These are phyloP conservation scores for Cladosporium austrohemisphaericum DNA, from an alignment of 2,329 filamentous ascomycete species.

Conservation along the genomic window DNA sequence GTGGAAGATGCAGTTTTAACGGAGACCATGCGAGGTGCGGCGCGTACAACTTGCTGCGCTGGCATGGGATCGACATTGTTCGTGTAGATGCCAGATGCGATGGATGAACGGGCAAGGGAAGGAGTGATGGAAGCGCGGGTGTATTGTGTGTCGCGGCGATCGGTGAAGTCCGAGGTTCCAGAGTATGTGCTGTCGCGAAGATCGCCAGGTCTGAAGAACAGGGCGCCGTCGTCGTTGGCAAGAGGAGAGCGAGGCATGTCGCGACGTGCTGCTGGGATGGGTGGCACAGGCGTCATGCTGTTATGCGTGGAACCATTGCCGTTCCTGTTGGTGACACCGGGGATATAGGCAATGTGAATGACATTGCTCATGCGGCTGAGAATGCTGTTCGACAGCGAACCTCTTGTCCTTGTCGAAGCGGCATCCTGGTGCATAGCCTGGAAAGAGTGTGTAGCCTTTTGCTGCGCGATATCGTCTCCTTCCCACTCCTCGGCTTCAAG, in stretches of 20 bases:
- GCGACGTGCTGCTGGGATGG: constrained; percentile 63
- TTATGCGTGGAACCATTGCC: constrained; percentile 58
- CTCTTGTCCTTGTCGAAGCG: constrained; percentile 76
- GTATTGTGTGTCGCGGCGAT: constrained; percentile 34
- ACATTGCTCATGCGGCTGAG: constrained; percentile 96
- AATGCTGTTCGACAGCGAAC: constrained; percentile 89
- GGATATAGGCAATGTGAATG: constrained; percentile 98
- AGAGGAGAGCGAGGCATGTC: constrained; percentile 52
- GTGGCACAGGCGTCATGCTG: constrained; percentile 74
- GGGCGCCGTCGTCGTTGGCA: constrained; percentile 62
- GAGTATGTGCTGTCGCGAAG: constrained; percentile 90
- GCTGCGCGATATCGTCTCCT: constrained; percentile 51
- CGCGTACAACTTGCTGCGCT: constrained; percentile 80
- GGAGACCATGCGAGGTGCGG: constrained; percentile 88
- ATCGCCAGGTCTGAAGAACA: constrained; percentile 90
- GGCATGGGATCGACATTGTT: constrained; percentile 82
- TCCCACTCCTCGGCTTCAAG: constrained; percentile 55
- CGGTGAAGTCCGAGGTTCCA: constrained; percentile 56
- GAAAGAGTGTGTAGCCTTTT: constrained; percentile 51
- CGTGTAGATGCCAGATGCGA: constrained; percentile 91
- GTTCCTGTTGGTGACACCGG: constrained; percentile 82
- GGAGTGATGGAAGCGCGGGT: constrained; percentile 48
- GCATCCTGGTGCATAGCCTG: constrained; percentile 58
- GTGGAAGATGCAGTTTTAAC: constrained; percentile 55
- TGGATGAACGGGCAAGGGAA: constrained; percentile 51